Base-by-base conservation (phyloP, 164 flowering plant species). In the Cinnamomum chago region DNA sequence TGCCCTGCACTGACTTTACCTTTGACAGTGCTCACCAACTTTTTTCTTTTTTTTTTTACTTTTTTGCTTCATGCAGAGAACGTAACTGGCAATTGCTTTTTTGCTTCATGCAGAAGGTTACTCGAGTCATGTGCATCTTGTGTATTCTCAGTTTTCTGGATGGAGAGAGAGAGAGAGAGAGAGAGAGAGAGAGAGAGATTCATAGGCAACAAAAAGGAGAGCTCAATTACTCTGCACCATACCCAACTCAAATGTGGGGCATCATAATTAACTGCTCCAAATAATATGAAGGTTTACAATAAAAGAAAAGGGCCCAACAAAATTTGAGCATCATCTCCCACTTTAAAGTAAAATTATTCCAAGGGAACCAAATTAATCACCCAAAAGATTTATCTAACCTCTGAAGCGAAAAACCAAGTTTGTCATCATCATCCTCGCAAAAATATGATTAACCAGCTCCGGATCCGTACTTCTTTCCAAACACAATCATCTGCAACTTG, bases 381-480 rank as follows among this genome's bases (percentile, higher is more conserved):
- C 33, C 50, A 40, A 72, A 22, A 20, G 27, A 30, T 60, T n/a
- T 55, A n/a, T 18, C 12, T 20, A 47, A 30, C 23, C 33, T 73
- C 58, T 50, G 33, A 23, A 75, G 65, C 66, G 5, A 15, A 76
- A 80, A 66, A 60, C 72, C 13, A 25, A 68, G 52, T 66, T 84
- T 88, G 80, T 87, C 89, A 83, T 87, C 89, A 83, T 65, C 89
- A 85, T 84, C 90, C 2, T 17, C 13, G 58, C 60, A n/a, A 64
- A 28, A 17, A 55, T 24, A 30, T 9, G 72, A 66, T 87, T 81
- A 87, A 73, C 81, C 90, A 1, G 89, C 88, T 17, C 92, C 92
- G 18, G 89, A 86, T 12, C 90, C 89, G 50, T 80, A 89, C 81
- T 89, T 87, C 92, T 89, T 89, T 67, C 92, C 92, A 17, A 89